A percentile compares a stretch with the other conserved stretches of the same genome.
phyloP scores from a whole-genome alignment of 1,139 yeast genomes.

The Yamadazyma siamensis region DNA sequence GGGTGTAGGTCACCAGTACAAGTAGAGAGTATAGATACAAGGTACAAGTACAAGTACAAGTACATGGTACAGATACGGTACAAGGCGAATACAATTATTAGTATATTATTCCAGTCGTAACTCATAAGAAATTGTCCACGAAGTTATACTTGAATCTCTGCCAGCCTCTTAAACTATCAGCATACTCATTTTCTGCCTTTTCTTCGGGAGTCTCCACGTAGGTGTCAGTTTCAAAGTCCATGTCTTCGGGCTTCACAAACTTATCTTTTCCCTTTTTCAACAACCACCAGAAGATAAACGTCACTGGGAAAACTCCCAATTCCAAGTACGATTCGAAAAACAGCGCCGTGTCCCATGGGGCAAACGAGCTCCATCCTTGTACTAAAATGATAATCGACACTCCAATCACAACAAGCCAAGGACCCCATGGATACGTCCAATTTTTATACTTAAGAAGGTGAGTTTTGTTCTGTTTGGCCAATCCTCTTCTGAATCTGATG shows the following conservation, averaged over 20 bases:
- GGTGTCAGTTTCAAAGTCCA: conserved; percentile 63
- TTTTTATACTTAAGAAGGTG: conserved; percentile 33
- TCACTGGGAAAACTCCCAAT: conserved; percentile 35
- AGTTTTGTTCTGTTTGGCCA: conserved; percentile 33
- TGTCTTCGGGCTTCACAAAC: conserved; percentile 46
- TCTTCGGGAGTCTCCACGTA: conserved; percentile 54
- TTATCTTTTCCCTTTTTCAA: conserved; percentile 43
- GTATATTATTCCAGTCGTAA: too few species aligned
- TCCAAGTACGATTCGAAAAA: conserved; percentile 40
- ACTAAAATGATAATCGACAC: conserved; percentile 35
- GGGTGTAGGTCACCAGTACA: too few species aligned
- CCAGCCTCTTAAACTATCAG: conserved; percentile 45
- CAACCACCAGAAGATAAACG: conserved; percentile 43
- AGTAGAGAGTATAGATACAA: too few species aligned
- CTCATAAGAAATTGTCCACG: conserved; percentile 23
- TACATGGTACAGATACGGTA: too few species aligned
- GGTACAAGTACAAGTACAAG: too few species aligned
- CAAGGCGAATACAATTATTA: too few species aligned
- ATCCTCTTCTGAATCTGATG: conserved; percentile 38
- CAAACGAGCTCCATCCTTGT: conserved; percentile 52
- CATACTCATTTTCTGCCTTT: conserved; percentile 31
- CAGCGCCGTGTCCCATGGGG: conserved; percentile 39
- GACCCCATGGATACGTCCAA: conserved; percentile 44
- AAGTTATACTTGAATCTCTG: conserved; percentile 34
- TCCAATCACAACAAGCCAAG: conserved; percentile 34